Percentiles rank a stretch among this genome's conserved stretches.
Evolutionary conservation across 2,329 filamentous ascomycete genomes (phyloP).

Genomic region (Meredithiella fracta): DNA sequence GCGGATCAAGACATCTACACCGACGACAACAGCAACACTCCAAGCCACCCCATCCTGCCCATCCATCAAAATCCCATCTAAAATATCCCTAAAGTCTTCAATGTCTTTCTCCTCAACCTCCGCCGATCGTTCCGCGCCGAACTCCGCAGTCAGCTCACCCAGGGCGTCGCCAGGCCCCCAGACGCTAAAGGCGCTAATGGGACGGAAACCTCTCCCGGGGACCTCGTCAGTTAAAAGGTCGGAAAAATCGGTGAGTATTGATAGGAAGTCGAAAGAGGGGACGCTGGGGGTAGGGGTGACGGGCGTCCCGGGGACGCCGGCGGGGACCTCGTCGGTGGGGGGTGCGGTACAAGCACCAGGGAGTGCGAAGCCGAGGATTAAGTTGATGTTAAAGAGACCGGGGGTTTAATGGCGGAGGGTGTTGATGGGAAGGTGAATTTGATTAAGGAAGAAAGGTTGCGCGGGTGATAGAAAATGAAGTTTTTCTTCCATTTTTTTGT

Average conservation of each 20-base stretch:
- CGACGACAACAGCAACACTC: neutral
- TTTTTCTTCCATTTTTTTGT: neutral
- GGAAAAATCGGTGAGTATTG: neutral
- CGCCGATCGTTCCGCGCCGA: neutral
- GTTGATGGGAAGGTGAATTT: neutral
- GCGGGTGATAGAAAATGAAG: neutral
- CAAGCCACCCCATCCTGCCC: neutral
- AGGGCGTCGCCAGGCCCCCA: slow-evolving; percentile 6
- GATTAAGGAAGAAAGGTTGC: neutral
- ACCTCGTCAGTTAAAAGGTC: neutral
- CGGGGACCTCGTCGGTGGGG: neutral
- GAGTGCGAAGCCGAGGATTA: slow-evolving; percentile 12
- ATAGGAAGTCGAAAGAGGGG: neutral
- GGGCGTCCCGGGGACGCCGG: neutral
- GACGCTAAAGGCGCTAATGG: slow-evolving; percentile 12
- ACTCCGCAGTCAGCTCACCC: neutral
- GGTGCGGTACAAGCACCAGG: neutral
- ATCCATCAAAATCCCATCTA: slow-evolving; percentile 11
- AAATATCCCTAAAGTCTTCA: slow-evolving; percentile 11
- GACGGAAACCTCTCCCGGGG: slow-evolving; percentile 11
- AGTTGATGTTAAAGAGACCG: slow-evolving; percentile 14
- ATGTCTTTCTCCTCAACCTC: neutral
- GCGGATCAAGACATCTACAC: too few relatives aligned
- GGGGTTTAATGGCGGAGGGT: neutral
- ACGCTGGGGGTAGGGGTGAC: neutral